Percentiles rank a stretch among this genome's conserved stretches.
These are phyloP conservation scores for Magnaporthales sp. DNA, from an alignment of 2,329 filamentous ascomycete species.

Conservation along the genomic window DNA sequence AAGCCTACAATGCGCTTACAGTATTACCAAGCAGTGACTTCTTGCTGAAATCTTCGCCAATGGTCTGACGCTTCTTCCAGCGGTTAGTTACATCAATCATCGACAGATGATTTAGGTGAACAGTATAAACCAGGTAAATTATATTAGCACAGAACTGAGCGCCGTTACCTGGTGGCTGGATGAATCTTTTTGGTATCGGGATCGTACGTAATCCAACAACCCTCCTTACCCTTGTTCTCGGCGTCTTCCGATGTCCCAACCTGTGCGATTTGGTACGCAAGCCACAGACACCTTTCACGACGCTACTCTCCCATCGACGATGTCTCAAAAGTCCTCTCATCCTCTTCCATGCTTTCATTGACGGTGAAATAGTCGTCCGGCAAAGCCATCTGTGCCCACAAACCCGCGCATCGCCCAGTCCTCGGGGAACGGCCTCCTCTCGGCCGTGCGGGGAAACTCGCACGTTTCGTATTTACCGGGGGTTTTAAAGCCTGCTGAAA, in stretches of 20 bases:
- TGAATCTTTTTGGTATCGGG: slow-evolving; percentile 26
- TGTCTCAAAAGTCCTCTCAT: slow-evolving; percentile 57
- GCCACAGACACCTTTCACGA: slow-evolving; percentile 49
- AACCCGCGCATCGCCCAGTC: slow-evolving; percentile 60
- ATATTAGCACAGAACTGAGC: no score
- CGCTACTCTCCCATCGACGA: slow-evolving; percentile 49
- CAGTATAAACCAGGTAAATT: no score
- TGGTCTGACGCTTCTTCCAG: no score
- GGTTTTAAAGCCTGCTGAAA: slow-evolving; percentile 16
- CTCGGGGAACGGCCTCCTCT: slow-evolving; percentile 52
- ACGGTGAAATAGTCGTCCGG: slow-evolving; percentile 49
- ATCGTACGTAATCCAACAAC: slow-evolving; percentile 36
- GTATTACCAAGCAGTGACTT: no score
- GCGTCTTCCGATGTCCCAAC: neutral
- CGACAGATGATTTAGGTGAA: no score
- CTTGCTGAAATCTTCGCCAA: no score
- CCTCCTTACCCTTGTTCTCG: slow-evolving; percentile 16
- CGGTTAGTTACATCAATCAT: no score
- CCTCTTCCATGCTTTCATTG: slow-evolving; percentile 50
- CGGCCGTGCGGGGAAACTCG: slow-evolving; percentile 36
- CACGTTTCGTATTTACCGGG: slow-evolving; percentile 22
- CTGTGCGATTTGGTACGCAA: slow-evolving; percentile 39
- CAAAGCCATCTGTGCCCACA: slow-evolving; percentile 49
- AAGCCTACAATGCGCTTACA: no score
- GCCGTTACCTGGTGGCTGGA: slow-evolving; percentile 22